A percentile compares a stretch with the other conserved stretches of the same genome.
Evolutionary conservation across 2,329 filamentous ascomycete species (phyloP).

Genomic region (Incumbomyces lentus): DNA sequence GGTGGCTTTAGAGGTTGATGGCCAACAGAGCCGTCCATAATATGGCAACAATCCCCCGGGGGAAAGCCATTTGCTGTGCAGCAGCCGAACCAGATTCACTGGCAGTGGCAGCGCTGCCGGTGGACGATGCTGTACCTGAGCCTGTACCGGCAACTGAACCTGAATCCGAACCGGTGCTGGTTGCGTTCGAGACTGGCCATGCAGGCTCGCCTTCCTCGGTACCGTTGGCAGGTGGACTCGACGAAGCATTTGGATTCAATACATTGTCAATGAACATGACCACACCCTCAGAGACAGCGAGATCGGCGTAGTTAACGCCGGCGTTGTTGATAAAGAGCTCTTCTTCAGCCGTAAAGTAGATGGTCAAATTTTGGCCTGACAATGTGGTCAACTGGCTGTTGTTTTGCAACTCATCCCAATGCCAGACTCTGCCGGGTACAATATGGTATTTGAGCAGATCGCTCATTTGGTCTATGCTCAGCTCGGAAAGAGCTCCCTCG

Average conservation of each 20-base stretch:
- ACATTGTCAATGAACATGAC: slow-evolving; percentile 13
- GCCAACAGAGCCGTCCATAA: not conserved
- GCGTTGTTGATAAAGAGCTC: slow-evolving; percentile 11
- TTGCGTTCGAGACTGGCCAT: slow-evolving; percentile 2
- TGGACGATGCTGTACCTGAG: slow-evolving; percentile 7
- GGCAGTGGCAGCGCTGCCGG: not conserved
- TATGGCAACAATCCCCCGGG: not conserved
- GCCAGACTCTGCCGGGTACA: slow-evolving; percentile 6
- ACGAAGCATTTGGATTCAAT: slow-evolving; percentile 8
- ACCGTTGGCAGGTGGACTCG: slow-evolving; percentile 6
- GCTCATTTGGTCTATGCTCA: slow-evolving; percentile 7
- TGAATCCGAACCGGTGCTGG: slow-evolving; percentile 2
- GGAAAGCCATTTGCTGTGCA: no score
- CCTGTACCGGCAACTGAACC: no score
- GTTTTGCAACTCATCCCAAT: not conserved
- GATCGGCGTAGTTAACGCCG: slow-evolving; percentile 7
- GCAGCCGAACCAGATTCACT: no score
- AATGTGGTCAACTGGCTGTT: slow-evolving; percentile 10
- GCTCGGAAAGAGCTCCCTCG: slow-evolving; percentile 7
- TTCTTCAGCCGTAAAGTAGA: slow-evolving; percentile 4
- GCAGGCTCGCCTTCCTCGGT: slow-evolving; percentile 9
- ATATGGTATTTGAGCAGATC: slow-evolving; percentile 12
- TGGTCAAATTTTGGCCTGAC: slow-evolving; percentile 8
- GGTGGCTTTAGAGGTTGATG: not conserved
- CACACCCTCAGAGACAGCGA: slow-evolving; percentile 8